Base-by-base conservation (phyloP, 352 stramenopile species). In the Elongisporangium prolatum region DNA sequence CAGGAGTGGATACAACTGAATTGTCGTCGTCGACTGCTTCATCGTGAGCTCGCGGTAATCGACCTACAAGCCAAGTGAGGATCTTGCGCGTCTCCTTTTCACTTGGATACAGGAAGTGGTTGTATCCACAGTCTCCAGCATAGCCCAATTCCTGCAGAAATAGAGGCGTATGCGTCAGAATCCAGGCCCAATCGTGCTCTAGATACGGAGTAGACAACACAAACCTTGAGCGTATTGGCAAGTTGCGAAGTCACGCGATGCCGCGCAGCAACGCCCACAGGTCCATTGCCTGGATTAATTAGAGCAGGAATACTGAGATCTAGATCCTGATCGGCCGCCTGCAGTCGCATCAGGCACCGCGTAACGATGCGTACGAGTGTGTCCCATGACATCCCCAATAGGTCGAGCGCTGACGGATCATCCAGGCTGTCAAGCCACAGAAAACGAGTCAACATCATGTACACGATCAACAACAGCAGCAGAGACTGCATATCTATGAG, bases 101-200 rank as follows among this genome's bases (percentile, higher is more conserved):
- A 17, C 60, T 91, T 17, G 88, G 88, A 61, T 96, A 96, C 59
- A 96, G 61, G 50, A 96, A 91, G 63, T 94, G 77, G 57, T 95
- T 94, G 67, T 96, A 96, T 0, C 88, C 86, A 56, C 84, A 95
- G 52, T 96, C 86, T 16, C 84, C 83, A 18, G 70, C 72, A 61
- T 91, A 96, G 4, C 88, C 88, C 13, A 92, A 67, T 22, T 89
- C 77, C 84, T 93, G 50, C 37, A 1, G 2, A 56, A 57, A 38
- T n/a, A 52, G 44, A 3, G 24, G 24, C 24, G 20, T 57, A 52
- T 37, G 48, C 21, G 54, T 28, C 50, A 68, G 18, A 40, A 50
- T 57, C 20, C 21, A n/a, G n/a, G n/a, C n/a, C 6, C 7, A 53
- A 34, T 17, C 52, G 14, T 21, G 48, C 24, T 18, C 58, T 25